A percentile compares a stretch with the other conserved stretches of the same genome.
Conservation (phyloP, 768 basidiomycete genomes). For the Leccinum subtestaceum region DNA sequence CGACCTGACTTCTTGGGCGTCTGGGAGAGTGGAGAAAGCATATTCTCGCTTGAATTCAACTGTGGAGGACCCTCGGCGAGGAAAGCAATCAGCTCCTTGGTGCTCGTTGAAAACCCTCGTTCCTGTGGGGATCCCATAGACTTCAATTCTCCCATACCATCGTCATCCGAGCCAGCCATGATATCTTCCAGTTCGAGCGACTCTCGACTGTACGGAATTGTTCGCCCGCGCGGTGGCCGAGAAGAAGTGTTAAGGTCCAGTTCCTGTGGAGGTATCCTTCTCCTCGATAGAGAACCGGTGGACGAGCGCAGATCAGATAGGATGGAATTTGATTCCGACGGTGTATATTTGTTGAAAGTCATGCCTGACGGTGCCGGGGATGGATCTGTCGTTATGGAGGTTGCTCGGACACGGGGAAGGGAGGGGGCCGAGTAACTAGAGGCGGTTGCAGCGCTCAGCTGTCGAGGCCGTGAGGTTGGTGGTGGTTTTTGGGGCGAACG, state of each 20-base stretch:
- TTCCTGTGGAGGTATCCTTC: slow-evolving; percentile 28
- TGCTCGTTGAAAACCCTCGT: slow-evolving; percentile 41
- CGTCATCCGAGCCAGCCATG: slow-evolving; percentile 68
- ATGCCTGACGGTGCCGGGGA: slow-evolving; percentile 9
- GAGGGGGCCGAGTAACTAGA: slow-evolving; percentile 32
- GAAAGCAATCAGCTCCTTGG: slow-evolving; percentile 55
- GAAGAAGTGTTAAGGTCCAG: slow-evolving; percentile 27
- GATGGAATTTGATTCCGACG: slow-evolving; percentile 29
- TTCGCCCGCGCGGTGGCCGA: slow-evolving; percentile 38
- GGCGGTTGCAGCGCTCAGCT: slow-evolving; percentile 44
- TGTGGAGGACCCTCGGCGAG: slow-evolving; percentile 57
- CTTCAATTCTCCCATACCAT: slow-evolving; percentile 35
- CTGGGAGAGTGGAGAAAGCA: slow-evolving; percentile 37
- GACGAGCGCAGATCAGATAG: slow-evolving; percentile 26
- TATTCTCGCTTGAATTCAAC: slow-evolving; percentile 37
- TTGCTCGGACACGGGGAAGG: slow-evolving; percentile 27
- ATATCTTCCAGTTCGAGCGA: slow-evolving; percentile 74
- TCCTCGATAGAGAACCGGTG: slow-evolving; percentile 19
- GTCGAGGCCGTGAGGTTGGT: slow-evolving; percentile 43
- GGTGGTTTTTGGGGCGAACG: slow-evolving; percentile 28
- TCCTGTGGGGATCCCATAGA: slow-evolving; percentile 39
- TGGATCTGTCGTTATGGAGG: slow-evolving; percentile 35
- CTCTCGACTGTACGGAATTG: slow-evolving; percentile 55
- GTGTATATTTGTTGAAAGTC: slow-evolving; percentile 28
- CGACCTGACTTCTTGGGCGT: slow-evolving; percentile 52